A percentile compares a stretch with the other conserved stretches of the same genome.
Conservation (phyloP, 2,329 filamentous ascomycete genomes). For the Fusarium oligoseptatum region DNA sequence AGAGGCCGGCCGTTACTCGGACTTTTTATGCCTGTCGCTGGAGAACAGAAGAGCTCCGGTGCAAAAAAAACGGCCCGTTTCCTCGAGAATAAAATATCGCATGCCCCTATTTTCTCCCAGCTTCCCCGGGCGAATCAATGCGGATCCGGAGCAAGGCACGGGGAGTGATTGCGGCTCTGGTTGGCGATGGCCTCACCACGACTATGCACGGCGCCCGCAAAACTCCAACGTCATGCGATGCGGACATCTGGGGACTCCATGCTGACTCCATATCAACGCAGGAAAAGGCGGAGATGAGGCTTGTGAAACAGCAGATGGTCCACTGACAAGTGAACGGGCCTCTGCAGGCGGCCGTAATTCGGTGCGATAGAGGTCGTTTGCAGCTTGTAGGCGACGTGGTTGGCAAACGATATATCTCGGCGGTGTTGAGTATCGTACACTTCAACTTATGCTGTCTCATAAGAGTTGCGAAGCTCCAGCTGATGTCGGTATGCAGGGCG, state of each 20-base stretch:
- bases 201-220: constrained; percentile 22
- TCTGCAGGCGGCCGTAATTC: constrained; percentile 32
- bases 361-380: constrained; percentile 20
- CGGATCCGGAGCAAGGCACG: not conserved
- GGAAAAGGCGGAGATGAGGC: constrained; percentile 27
- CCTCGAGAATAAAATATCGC: constrained; percentile 25
- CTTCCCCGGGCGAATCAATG: constrained; percentile 22
- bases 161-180: constrained; percentile 5
- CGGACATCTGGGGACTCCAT: constrained; percentile 38
- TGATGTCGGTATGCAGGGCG: constrained; percentile 11
- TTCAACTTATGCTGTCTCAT: constrained; percentile 28
- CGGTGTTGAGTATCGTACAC: constrained; percentile 15
- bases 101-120: constrained; percentile 28
- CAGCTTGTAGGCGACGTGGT: not conserved
- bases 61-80: constrained; percentile 39
- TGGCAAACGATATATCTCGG: constrained; percentile 13
- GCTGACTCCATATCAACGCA: constrained; percentile 18
- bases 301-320: constrained; percentile 35
- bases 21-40: constrained; percentile 44
- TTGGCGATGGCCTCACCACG: constrained; percentile 8
- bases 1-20: constrained; percentile 45
- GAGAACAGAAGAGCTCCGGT: constrained; percentile 31
- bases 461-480: constrained; percentile 2
- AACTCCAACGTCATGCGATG: constrained; percentile 25
- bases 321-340: constrained; percentile 23